Base-by-base conservation (phyloP, 345 rosid species). In the Citrus trifoliata region DNA sequence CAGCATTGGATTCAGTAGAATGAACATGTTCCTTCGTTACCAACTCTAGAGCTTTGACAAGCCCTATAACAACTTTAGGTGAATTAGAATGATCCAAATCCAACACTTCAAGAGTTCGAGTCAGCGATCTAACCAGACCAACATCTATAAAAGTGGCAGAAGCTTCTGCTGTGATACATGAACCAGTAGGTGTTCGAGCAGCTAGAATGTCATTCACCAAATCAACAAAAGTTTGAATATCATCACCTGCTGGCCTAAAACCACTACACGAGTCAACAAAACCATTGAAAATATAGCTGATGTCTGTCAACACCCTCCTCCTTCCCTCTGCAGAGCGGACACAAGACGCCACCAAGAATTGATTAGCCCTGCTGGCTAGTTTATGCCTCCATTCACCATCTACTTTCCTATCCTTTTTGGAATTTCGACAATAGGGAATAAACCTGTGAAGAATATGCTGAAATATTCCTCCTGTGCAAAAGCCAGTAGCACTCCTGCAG, bases 381-480 rank as follows among this genome's bases (percentile, higher is more conserved):
- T 93, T 95, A 83, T 92, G 91, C 87, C 86, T 89, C 99, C 99
- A 95, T 83, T 95, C 96, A 85, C 93, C 87, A 77, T 93, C 97
- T 18, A 64, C 69, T 85, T 91, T 92, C 88, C 76, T 89, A 61
- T 91, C 99, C 88, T 90, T 90, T 80, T 89, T 90, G 73, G 87
- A 75, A 85, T 66, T 80, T 80, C 83, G 83, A 55, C 93, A 89
- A 86, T 73, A 85, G 2, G 97, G 96, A 80, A 93, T 83, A 79
- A 92, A 92, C 82, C 85, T 87, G 83, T 91, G 88, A 83, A 95
- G 92, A 71, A 93, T 85, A 79, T 93, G 98, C 72, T 89, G 87
- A 86, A 93, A 95, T 80, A 95, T 88, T 72, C 97, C 95, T 56
- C 95, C 87, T 73, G 48, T 56, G 74, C 74, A 81, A 75, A 74